Conservation (phyloP, 495 filamentous ascomycete genomes). For the Trichoderma gamsii region DNA sequence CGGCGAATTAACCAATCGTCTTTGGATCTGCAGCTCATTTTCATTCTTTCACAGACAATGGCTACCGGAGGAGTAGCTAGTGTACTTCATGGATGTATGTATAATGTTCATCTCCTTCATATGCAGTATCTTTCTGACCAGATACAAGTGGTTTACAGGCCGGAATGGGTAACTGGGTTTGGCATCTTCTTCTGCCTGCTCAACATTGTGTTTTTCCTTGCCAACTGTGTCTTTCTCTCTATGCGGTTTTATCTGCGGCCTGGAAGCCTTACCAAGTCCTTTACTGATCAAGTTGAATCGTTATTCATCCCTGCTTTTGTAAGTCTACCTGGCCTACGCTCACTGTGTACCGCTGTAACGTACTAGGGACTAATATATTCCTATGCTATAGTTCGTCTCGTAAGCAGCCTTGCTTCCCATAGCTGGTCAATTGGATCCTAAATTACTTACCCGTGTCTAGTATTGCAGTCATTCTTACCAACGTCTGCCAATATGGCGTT, state of each 20-base stretch:
- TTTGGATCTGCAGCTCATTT: slow-evolving; percentile 17
- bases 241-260: slow-evolving; percentile 66
- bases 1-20: slow-evolving; percentile 20
- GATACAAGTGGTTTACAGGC: slow-evolving; percentile 58
- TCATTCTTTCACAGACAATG: slow-evolving; percentile 20
- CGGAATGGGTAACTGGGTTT: slow-evolving; percentile 62
- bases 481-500: slow-evolving; percentile 72
- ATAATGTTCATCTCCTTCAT: neutral
- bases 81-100: slow-evolving; percentile 61
- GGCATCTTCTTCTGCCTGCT: slow-evolving; percentile 70
- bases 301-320: slow-evolving; percentile 73
- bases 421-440: neutral
- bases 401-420: slow-evolving; percentile 21
- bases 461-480: slow-evolving; percentile 71
- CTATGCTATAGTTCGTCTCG: slow-evolving; percentile 39
- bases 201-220: slow-evolving; percentile 65
- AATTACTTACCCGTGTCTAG: slow-evolving; percentile 22
- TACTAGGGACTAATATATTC: slow-evolving; percentile 8
- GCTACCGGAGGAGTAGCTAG: slow-evolving; percentile 82
- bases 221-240: slow-evolving; percentile 61
- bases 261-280: slow-evolving; percentile 63
- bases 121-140: neutral
- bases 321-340: slow-evolving; percentile 15
- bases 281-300: slow-evolving; percentile 72
- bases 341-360: slow-evolving; percentile 23